Percentiles rank a stretch among this genome's conserved stretches.
Conservation (phyloP, 148 eudicot species). For the Rhododendron vialii region DNA sequence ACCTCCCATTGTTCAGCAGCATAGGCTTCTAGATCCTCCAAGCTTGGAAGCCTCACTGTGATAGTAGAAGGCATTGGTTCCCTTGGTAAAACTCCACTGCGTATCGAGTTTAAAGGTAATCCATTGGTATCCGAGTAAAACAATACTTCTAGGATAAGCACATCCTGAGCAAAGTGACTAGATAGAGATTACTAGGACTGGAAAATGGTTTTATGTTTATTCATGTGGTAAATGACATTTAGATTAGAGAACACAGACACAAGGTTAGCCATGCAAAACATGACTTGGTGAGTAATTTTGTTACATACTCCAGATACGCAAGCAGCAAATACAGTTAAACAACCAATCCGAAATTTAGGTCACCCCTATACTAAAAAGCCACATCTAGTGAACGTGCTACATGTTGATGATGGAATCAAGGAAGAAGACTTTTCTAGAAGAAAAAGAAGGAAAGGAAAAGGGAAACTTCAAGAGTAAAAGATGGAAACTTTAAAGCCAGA, state of each 20-base stretch:
- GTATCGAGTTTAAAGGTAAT: slow-evolving; percentile 24
- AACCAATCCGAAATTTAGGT: background rate
- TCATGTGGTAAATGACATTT: background rate
- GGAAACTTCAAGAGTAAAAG: background rate
- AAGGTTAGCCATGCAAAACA: background rate
- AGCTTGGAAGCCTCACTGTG: slow-evolving; percentile 70
- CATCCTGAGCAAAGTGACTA: background rate
- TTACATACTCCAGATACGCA: background rate
- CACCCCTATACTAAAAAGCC: background rate
- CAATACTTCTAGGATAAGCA: background rate
- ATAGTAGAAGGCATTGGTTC: slow-evolving; percentile 70
- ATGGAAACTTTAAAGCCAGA: background rate
- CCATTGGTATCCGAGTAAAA: background rate
- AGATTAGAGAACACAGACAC: background rate
- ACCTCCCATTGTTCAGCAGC: slow-evolving; percentile 96
- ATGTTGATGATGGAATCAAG: background rate
- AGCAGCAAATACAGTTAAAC: background rate
- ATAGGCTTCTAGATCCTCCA: slow-evolving; percentile 74
- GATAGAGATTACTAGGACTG: background rate
- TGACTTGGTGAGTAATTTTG: background rate
- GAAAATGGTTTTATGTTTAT: slow-evolving; percentile 4
- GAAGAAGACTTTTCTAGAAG: background rate
- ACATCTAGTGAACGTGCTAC: background rate
- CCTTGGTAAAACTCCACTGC: slow-evolving; percentile 84
- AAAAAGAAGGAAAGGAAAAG: background rate